Percentiles rank a stretch among this genome's conserved stretches.
phyloP scores from a whole-genome alignment of 2,329 filamentous ascomycete species.

The Mariannaea sp. region DNA sequence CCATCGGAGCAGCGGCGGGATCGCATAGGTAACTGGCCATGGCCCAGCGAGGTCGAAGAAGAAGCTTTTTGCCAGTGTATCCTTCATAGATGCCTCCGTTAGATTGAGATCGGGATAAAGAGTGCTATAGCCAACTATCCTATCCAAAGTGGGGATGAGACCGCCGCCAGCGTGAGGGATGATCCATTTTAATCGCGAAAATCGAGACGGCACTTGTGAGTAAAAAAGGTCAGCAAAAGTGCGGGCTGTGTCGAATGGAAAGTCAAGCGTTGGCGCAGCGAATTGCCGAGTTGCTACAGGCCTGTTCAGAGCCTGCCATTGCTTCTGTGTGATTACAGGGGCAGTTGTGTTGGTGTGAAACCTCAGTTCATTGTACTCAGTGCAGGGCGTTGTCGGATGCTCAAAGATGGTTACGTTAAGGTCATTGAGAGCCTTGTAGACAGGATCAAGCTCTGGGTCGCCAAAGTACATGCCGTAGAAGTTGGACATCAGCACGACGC shows the following conservation, averaged over 20 bases:
- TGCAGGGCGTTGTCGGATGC: constrained; percentile 58
- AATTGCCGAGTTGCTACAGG: constrained; percentile 21
- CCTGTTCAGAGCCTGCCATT: constrained; percentile 29
- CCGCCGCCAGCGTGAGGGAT: constrained; percentile 36
- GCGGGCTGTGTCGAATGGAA: constrained; percentile 32
- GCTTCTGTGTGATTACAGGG: constrained; percentile 7
- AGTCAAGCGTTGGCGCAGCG: constrained; percentile 27
- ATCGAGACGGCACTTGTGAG: constrained; percentile 28
- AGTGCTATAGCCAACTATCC: constrained; percentile 15
- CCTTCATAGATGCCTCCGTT: constrained; percentile 40
- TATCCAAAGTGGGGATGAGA: constrained; percentile 32
- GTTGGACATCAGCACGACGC: constrained; percentile 58
- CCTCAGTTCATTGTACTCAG: constrained; percentile 25
- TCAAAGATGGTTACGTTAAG: constrained; percentile 56
- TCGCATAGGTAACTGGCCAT: constrained; percentile 29
- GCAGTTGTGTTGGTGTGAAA: constrained; percentile 17
- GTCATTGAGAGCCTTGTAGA: constrained; percentile 55
- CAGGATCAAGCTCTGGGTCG: constrained; percentile 47
- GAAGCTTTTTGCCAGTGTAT: constrained; percentile 23
- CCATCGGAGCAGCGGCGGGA: constrained; percentile 32
- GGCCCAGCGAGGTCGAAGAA: constrained; percentile 37
- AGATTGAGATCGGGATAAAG: constrained; percentile 21
- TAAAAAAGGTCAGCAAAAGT: constrained; percentile 30
- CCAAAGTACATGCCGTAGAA: constrained; percentile 58
- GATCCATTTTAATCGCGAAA: constrained; percentile 34